Evolutionary conservation across 345 rosid genomes (phyloP).

Genomic region (Excoecaria agallocha): DNA sequence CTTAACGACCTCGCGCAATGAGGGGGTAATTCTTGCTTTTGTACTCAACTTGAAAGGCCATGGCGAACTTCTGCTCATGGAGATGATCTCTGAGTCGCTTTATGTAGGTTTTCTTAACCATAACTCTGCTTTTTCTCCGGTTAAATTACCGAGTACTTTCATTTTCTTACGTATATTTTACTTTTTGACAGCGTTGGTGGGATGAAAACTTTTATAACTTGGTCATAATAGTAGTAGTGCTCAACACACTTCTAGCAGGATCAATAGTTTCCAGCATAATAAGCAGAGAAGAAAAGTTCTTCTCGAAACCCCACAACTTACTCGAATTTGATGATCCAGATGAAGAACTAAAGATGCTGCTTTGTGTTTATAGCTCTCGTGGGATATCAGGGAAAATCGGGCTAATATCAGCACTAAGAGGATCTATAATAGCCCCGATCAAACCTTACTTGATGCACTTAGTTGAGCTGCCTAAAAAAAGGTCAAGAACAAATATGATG

Average conservation of each 20-base stretch:
- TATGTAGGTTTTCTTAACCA: slow-evolving; percentile 15
- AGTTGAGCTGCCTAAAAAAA: slow-evolving; percentile 68
- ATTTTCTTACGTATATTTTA: neutral
- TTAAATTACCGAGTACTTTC: neutral
- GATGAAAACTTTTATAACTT: slow-evolving; percentile 41
- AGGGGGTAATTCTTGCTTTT: slow-evolving; percentile 50
- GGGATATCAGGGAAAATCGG: slow-evolving; percentile 57
- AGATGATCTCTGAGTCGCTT: slow-evolving; percentile 20
- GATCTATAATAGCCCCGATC: slow-evolving; percentile 38
- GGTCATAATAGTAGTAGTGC: slow-evolving; percentile 48
- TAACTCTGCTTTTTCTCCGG: neutral
- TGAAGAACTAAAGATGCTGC: slow-evolving; percentile 58
- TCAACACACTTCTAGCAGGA: slow-evolving; percentile 58
- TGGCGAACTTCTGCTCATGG: slow-evolving; percentile 41
- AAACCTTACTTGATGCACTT: slow-evolving; percentile 65
- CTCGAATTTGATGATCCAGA: slow-evolving; percentile 49
- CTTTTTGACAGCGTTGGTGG: slow-evolving; percentile 42
- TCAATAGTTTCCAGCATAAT: slow-evolving; percentile 41
- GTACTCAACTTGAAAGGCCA: slow-evolving; percentile 71
- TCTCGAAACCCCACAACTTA: slow-evolving; percentile 37
- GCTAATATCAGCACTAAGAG: slow-evolving; percentile 53
- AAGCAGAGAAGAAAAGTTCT: slow-evolving; percentile 36
- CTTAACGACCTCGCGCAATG: slow-evolving; percentile 48
- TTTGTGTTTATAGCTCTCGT: slow-evolving; percentile 71
- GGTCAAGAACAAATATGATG: slow-evolving; percentile 34